Evolutionary conservation across 2,329 filamentous ascomycete species (phyloP).

Genomic region (Gnomoniopsis sp.): DNA sequence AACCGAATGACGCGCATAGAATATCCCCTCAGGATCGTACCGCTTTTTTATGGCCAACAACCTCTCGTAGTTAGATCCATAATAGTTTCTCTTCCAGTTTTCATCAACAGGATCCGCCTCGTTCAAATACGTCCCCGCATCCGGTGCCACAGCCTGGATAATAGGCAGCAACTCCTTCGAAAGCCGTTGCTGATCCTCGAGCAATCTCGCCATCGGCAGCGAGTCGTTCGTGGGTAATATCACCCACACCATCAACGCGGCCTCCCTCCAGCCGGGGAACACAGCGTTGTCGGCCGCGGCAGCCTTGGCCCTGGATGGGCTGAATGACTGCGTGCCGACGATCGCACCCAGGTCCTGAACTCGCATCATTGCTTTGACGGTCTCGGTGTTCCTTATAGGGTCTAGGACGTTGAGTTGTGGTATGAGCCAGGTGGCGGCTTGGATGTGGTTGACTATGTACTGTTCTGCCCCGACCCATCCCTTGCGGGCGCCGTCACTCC

Average conservation of each 20-base stretch:
- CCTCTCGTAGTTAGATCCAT: conserved; percentile 20
- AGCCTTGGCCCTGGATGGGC: neutral
- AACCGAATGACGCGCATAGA: conserved; percentile 18
- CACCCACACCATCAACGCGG: neutral
- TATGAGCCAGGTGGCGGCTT: neutral
- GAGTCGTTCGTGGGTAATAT: neutral
- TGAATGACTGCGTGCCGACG: neutral
- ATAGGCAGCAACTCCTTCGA: neutral
- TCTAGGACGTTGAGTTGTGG: neutral
- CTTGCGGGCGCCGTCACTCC: neutral
- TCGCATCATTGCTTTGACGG: neutral
- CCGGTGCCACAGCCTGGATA: conserved; percentile 21
- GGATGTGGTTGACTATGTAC: neutral
- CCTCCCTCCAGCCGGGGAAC: neutral
- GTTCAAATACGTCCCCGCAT: conserved; percentile 26
- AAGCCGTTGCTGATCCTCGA: neutral
- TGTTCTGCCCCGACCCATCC: neutral
- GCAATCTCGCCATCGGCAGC: neutral
- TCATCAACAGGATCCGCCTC: conserved; percentile 17
- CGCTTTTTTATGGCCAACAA: conserved; percentile 21
- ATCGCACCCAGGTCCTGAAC: neutral
- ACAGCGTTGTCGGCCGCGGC: neutral
- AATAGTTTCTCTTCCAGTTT: conserved; percentile 22
- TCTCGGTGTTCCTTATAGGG: neutral
- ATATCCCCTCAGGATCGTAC: conserved; percentile 21